These are phyloP conservation scores for Camelina hispida DNA, from an alignment of 345 rosid genomes.

Conservation along the genomic window DNA sequence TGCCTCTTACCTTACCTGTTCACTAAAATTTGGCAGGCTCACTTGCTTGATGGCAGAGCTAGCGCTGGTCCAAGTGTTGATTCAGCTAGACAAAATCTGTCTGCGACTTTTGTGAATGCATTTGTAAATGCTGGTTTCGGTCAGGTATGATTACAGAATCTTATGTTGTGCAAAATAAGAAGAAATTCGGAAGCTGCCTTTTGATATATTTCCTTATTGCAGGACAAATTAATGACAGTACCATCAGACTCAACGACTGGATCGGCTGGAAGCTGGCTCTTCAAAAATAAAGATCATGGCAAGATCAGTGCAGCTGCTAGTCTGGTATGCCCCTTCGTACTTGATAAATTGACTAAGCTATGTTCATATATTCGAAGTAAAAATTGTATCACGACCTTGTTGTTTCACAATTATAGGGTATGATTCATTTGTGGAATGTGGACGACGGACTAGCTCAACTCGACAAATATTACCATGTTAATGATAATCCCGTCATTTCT, in stretches of 20 bases:
- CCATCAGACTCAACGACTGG: slow-evolving; percentile 76
- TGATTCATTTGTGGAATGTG: slow-evolving; percentile 97
- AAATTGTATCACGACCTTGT: slow-evolving; percentile 18
- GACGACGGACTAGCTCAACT: slow-evolving; percentile 91
- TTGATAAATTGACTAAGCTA: slow-evolving; percentile 10
- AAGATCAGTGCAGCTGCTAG: slow-evolving; percentile 97
- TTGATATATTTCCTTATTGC: slow-evolving; percentile 38
- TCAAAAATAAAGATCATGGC: slow-evolving; percentile 55
- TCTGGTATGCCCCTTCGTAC: slow-evolving; percentile 56
- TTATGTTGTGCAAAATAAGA: slow-evolving; percentile 23
- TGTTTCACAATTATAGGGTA: slow-evolving; percentile 59
- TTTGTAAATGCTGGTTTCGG: slow-evolving; percentile 99
- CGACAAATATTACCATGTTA: slow-evolving; percentile 90
- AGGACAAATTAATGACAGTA: slow-evolving; percentile 94
- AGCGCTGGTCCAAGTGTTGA: slow-evolving; percentile 78
- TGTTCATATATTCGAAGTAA: slow-evolving; percentile 23
- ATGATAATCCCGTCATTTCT: slow-evolving; percentile 78
- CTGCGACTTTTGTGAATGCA: slow-evolving; percentile 98
- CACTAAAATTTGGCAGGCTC: slow-evolving; percentile 60
- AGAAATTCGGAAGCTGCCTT: neutral
- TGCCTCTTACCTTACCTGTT: slow-evolving; percentile 28
- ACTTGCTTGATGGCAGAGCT: slow-evolving; percentile 92
- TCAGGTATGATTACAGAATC: slow-evolving; percentile 65
- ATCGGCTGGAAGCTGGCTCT: slow-evolving; percentile 85
- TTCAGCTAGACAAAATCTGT: slow-evolving; percentile 96